Base-by-base conservation (phyloP, 2,329 filamentous ascomycete genomes). In the Westerdykella aurantiaca region DNA sequence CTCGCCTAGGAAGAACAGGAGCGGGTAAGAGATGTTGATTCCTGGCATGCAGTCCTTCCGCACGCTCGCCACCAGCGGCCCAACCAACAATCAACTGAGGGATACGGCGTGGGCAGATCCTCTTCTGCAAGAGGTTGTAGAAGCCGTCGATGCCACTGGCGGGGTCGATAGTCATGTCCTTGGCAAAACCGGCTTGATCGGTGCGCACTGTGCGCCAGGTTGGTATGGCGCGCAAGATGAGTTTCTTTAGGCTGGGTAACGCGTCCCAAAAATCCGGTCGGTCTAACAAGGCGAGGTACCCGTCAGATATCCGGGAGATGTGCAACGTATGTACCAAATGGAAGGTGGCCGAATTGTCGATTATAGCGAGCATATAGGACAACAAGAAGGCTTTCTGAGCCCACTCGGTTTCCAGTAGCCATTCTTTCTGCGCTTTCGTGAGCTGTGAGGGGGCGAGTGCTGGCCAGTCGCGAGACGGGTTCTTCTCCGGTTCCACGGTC, bases 331-430 rank as follows among this genome's bases (percentile, higher is more conserved):
- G 76, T 35, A 87, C 71, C 5, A 71, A 64, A 6, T 57, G 46
- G 50, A 86, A 84, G 1, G 69, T 73, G 5, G 56, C 51, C 4
- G 69, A 68, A 46, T 83, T 83, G 54, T 85, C 80, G 18, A 81
- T 77, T 35, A 86, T 63, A 1, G 80, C 77, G 38, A 85, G 75
- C 50, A 81, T 76, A 52, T 83, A 86, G 1, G 82, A 83, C 39
- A 82, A 78, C 38, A 86, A 71, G 58, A 86, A 82, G 14, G 82
- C 82, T 42, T 78, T 72, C 50, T 86, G 82, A 6, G 82, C 82
- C 80, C 82, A 85, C 41, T 81, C 77, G 3, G 81, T 78, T 59
- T 86, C 82, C 31, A 83, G 67, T 1, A 87, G 64, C 78, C 84
- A 82, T 61, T 85, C 81, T 41, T 76, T 79, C 59, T 87, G 84